These are phyloP conservation scores for Globisporangium apiculatum DNA, from an alignment of 352 stramenopile genomes.

Conservation along the genomic window DNA sequence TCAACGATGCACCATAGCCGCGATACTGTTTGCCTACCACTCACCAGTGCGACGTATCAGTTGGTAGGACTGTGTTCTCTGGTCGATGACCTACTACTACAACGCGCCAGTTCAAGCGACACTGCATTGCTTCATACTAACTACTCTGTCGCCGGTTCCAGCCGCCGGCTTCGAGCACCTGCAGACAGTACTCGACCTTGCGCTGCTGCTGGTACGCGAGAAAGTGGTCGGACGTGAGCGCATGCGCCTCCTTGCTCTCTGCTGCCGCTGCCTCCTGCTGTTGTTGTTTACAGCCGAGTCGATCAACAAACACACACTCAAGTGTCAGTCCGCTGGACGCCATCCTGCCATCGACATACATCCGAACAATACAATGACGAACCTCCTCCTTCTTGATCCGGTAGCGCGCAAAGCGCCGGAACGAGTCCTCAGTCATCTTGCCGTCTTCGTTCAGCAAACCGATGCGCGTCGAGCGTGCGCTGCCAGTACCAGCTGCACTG, in stretches of 20 bases:
- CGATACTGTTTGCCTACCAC: too few relatives aligned
- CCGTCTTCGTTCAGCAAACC: conserved; percentile 39
- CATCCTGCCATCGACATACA: neutral
- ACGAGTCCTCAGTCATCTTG: conserved; percentile 62
- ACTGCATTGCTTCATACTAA: conserved; percentile 5
- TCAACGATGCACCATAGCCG: too few relatives aligned
- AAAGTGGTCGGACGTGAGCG: conserved; percentile 35
- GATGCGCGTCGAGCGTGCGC: conserved; percentile 3
- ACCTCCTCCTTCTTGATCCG: conserved; percentile 63
- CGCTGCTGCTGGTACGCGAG: conserved; percentile 56
- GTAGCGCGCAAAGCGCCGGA: conserved; percentile 58
- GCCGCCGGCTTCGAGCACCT: conserved; percentile 35
- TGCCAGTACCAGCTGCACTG: neutral
- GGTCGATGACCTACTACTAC: too few relatives aligned
- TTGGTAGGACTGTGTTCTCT: too few relatives aligned
- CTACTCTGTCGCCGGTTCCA: conserved; percentile 29
- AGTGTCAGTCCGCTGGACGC: neutral
- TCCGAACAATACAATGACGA: neutral
- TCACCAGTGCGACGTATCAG: too few relatives aligned
- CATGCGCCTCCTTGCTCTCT: conserved; percentile 18
- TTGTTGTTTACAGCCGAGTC: neutral
- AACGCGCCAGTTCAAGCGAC: too few relatives aligned
- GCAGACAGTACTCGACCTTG: conserved; percentile 48
- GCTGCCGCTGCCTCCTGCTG: conserved; percentile 8
- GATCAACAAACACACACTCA: conserved; percentile 1